phyloP scores from a whole-genome alignment of 805 yeast species.

The Wickerhamiella siamensis region DNA sequence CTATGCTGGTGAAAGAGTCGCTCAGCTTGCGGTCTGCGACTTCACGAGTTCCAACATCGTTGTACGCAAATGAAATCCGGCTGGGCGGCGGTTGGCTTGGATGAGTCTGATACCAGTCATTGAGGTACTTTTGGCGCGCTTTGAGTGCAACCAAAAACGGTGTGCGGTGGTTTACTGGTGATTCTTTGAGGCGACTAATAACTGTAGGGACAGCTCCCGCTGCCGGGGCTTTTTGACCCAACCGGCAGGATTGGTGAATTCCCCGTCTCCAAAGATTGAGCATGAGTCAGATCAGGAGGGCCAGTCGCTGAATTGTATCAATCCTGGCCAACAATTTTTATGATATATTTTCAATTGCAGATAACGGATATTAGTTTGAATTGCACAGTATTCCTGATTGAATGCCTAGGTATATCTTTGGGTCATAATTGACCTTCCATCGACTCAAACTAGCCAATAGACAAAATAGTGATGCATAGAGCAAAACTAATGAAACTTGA shows the following conservation, averaged over 20 bases:
- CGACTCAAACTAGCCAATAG: no score
- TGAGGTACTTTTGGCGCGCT: conserved; percentile 54
- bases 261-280: background rate
- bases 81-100: conserved; percentile 16
- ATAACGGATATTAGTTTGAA: no score
- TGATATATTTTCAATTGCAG: no score
- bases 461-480: no score
- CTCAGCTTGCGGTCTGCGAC: conserved; percentile 59
- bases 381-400: no score
- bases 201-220: background rate
- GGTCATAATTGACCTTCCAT: no score
- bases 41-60: conserved; percentile 54
- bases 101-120: conserved; percentile 46
- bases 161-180: conserved; percentile 33
- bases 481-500: no score
- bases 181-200: conserved; percentile 13
- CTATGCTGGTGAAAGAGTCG: conserved; percentile 41
- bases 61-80: conserved; percentile 34
- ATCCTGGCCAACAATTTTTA: no score
- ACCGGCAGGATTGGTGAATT: background rate
- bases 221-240: background rate
- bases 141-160: conserved; percentile 81
- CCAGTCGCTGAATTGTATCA: background rate
- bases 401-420: no score
- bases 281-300: background rate